Evolutionary conservation across 352 stramenopile species (phyloP).

Genomic region (Pythium rhizo-oryzae): DNA sequence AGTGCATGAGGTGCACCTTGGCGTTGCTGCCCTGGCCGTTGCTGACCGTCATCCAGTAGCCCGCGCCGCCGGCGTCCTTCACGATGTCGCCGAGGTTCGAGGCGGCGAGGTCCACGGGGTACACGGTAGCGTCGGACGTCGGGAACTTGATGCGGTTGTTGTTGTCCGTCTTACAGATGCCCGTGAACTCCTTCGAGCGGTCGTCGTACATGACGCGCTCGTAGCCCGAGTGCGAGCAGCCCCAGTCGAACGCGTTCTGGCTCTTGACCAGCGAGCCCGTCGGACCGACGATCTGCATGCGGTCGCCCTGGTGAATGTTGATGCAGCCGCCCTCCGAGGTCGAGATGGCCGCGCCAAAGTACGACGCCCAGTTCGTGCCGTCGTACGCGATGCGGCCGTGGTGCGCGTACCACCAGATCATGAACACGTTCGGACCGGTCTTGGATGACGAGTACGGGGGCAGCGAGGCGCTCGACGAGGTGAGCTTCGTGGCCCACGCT

Average conservation of each 20-base stretch:
- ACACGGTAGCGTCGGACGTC: constrained; percentile 56
- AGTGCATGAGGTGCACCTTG: constrained; percentile 63
- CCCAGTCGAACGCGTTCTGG: constrained; percentile 54
- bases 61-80: constrained; percentile 37
- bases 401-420: constrained; percentile 77
- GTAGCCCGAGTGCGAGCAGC: constrained; percentile 64
- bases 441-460: constrained; percentile 54
- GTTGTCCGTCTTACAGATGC: constrained; percentile 71
- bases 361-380: constrained; percentile 63
- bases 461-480: constrained; percentile 47
- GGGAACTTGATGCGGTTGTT: constrained; percentile 74
- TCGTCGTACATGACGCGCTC: constrained; percentile 62
- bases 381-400: constrained; percentile 63
- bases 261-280: constrained; percentile 42
- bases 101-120: constrained; percentile 50
- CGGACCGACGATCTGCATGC: constrained; percentile 63
- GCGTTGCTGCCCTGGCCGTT: constrained; percentile 52
- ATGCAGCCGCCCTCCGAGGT: constrained; percentile 58
- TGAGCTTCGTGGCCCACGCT: constrained; percentile 61
- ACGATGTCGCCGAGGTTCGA: constrained; percentile 61
- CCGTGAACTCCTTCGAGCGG: constrained; percentile 44
- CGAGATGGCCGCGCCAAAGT: constrained; percentile 62
- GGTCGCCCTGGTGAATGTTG: constrained; percentile 72
- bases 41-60: constrained; percentile 67
- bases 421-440: constrained; percentile 52